A percentile compares a stretch with the other conserved stretches of the same genome.
These are phyloP conservation scores for Leptographium flavum DNA, from an alignment of 2,329 filamentous ascomycete genomes.

Conservation along the genomic window DNA sequence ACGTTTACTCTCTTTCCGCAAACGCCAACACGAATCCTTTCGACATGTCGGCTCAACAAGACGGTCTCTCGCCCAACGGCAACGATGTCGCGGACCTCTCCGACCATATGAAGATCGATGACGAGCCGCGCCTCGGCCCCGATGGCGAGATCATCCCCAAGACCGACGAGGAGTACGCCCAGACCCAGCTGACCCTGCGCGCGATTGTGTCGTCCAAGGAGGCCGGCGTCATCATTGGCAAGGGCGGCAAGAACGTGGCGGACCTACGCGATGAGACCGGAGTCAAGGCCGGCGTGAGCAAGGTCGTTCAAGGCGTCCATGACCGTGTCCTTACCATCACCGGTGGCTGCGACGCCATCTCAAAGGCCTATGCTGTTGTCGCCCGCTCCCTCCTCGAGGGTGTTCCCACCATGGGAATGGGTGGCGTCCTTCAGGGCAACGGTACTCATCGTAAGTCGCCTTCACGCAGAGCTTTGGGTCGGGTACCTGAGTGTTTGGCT, in stretches of 20 bases:
- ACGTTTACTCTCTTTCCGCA: neutral
- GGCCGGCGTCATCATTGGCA: constrained; percentile 97
- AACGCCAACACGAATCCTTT: neutral
- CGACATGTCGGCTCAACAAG: constrained; percentile 46
- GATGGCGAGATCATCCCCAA: constrained; percentile 72
- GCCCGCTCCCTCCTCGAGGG: constrained; percentile 85
- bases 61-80: constrained; percentile 41
- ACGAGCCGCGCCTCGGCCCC: constrained; percentile 44
- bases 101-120: constrained; percentile 54
- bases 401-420: constrained; percentile 91
- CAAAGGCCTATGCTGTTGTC: constrained; percentile 86
- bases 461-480: too few relatives aligned
- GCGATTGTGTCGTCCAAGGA: constrained; percentile 99
- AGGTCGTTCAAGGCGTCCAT: constrained; percentile 94
- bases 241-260: constrained; percentile 95
- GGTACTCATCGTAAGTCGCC: constrained; percentile 78
- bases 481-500: neutral
- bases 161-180: constrained; percentile 93
- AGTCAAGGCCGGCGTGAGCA: constrained; percentile 95
- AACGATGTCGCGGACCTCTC: constrained; percentile 46
- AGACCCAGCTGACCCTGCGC: constrained; percentile 82
- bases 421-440: constrained; percentile 70
- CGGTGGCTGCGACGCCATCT: constrained; percentile 74
- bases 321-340: constrained; percentile 95
- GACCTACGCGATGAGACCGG: constrained; percentile 95